Evolutionary conservation across 306 rosid genomes (phyloP).

Genomic region (Fagus crenata): DNA sequence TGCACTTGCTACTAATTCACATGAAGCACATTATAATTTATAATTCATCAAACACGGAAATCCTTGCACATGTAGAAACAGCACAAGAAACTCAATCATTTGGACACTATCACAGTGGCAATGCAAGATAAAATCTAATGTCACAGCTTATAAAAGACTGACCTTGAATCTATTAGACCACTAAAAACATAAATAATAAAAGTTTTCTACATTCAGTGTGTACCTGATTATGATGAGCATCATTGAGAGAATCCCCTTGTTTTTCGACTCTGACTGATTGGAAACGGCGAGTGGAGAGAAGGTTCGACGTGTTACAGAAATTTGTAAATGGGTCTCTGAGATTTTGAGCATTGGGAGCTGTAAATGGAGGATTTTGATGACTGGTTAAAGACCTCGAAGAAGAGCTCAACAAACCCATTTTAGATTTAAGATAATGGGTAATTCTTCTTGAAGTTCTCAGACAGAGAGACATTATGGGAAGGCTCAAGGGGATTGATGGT

Average conservation of each 20-base stretch:
- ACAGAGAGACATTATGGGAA: slow-evolving; percentile 36
- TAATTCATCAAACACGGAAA: background rate
- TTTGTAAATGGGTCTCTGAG: slow-evolving; percentile 7
- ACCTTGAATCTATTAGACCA: background rate
- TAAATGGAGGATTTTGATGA: slow-evolving; percentile 10
- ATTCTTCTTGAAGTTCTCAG: slow-evolving; percentile 40
- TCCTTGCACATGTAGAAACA: background rate
- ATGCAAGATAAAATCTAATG: background rate
- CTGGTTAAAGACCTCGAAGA: slow-evolving; percentile 14
- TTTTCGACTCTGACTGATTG: slow-evolving; percentile 40
- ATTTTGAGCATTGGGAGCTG: slow-evolving; percentile 12
- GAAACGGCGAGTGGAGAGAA: slow-evolving; percentile 40
- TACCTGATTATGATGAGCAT: slow-evolving; percentile 51
- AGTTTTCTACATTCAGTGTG: background rate
- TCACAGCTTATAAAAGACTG: background rate
- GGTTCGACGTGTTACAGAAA: background rate
- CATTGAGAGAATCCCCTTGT: slow-evolving; percentile 25
- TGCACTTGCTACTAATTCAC: background rate
- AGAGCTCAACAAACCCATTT: slow-evolving; percentile 25
- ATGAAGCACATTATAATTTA: slow-evolving; percentile 1
- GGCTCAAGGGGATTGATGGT: background rate
- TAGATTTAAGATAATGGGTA: slow-evolving; percentile 36
- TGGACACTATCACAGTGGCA: background rate
- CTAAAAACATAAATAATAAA: background rate
- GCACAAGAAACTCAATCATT: background rate